A percentile compares a stretch with the other conserved stretches of the same genome.
Evolutionary conservation across 768 basidiomycete species (phyloP).

Genomic region (Trametes gibbosa): DNA sequence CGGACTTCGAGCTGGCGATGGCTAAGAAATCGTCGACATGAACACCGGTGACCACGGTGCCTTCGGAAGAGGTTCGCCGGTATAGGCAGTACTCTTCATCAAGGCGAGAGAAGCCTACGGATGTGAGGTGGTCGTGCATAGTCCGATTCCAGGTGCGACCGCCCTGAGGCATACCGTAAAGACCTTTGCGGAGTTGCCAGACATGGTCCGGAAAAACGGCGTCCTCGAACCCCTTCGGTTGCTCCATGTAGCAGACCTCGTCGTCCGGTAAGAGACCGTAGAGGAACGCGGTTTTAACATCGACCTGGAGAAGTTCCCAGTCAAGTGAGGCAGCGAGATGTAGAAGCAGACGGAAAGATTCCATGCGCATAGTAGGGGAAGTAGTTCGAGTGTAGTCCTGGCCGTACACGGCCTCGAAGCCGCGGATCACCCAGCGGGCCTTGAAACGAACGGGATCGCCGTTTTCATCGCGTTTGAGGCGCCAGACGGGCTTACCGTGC

Average conservation of each 20-base stretch:
- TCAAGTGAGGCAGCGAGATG: conserved; percentile 34
- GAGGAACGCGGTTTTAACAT: conserved; percentile 41
- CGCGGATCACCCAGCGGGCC: conserved; percentile 40
- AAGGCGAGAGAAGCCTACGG: conserved; percentile 17
- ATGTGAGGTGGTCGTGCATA: neutral
- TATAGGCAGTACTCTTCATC: conserved; percentile 21
- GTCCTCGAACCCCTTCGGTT: conserved; percentile 26
- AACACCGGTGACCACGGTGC: conserved; percentile 18
- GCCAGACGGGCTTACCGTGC: conserved; percentile 27
- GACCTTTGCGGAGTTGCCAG: conserved; percentile 5
- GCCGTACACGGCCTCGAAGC: conserved; percentile 41
- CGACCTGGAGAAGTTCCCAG: conserved; percentile 39
- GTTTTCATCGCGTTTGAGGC: conserved; percentile 24
- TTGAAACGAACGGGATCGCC: conserved; percentile 29
- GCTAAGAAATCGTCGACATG: conserved; percentile 25
- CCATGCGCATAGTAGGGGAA: conserved; percentile 40
- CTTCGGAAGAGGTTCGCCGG: neutral
- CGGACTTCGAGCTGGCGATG: conserved; percentile 21
- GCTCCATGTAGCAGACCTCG: conserved; percentile 36
- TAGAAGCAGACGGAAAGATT: conserved; percentile 36
- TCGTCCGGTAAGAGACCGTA: conserved; percentile 30
- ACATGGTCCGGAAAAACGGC: conserved; percentile 3
- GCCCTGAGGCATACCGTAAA: conserved; percentile 25
- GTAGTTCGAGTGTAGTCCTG: conserved; percentile 42
- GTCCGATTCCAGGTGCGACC: conserved; percentile 19